Evolutionary conservation across 164 flowering plant genomes (phyloP), one percentile per base, ranked within the genome.

Genomic region (Brasenia schreberi): DNA sequence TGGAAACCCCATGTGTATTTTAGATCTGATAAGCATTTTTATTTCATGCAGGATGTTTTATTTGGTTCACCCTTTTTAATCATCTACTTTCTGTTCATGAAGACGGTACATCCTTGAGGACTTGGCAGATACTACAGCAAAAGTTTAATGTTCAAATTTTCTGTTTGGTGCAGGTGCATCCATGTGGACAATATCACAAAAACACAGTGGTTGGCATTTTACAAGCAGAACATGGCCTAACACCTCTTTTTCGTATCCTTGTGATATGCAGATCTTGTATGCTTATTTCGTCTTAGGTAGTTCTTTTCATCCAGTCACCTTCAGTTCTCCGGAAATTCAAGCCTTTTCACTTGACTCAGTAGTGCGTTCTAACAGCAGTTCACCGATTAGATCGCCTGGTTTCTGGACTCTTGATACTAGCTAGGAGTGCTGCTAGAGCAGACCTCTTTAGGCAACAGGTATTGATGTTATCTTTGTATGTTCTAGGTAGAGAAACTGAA

Each of bases 131-230:
- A 33, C 39, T 33, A 33, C 39, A 33, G 39, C 3, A 33, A 33
- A 33, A 33, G 4, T 33, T 33, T 33, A 9, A 49, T 49, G 56
- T 49, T 9, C 16, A 49, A 49, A 49, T 9, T 49, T 5, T 49
- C 56, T 49, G 39, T 59, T 77, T 70, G 64, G 9, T 75, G 61
- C 64, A 92, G 97, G 98, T 94, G 69, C 98, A 94, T 80, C 96
- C 98, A 18, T 94, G 97, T 84, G 98, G 98, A 60, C 98, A 91
- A 73, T 94, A 94, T 77, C 91, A 97, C 18, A 91, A 94, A 79
- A 94, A 94, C 72, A 91, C 98, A n/a, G 78, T 94, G 65, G 87
- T 91, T 63, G 98, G 97, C 69, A 94, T 94, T 68, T 89, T 94
- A 68, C 79, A 91, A 75, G 98, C 97, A 52, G 98, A 94, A 69